These are phyloP conservation scores for Pichia paraexigua DNA, from an alignment of 805 yeast genomes.

Conservation along the genomic window DNA sequence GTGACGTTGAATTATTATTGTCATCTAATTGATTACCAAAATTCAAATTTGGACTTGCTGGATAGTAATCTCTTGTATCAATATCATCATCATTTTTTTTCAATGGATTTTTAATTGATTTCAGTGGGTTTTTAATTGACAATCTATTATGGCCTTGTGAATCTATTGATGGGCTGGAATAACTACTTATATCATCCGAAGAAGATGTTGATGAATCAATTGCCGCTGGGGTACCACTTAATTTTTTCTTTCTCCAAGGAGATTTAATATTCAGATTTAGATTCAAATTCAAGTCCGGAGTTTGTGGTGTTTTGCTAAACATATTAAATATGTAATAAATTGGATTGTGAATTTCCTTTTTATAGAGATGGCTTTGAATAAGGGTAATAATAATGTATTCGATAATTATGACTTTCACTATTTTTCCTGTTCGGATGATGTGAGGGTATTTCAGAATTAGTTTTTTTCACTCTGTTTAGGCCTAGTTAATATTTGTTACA, in stretches of 20 bases:
- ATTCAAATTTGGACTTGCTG: conserved; percentile 16
- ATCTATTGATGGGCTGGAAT: not conserved
- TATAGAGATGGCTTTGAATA: too few species aligned
- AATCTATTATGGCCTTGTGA: not conserved
- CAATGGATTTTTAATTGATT: conserved; percentile 9
- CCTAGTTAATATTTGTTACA: not conserved
- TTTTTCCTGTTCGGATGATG: not conserved
- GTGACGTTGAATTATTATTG: not conserved
- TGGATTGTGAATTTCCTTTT: too few species aligned
- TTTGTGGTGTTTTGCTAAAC: conserved; percentile 4
- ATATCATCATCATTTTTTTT: conserved; percentile 7
- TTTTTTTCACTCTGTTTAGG: too few species aligned
- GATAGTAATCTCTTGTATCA: conserved; percentile 13
- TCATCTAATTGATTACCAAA: conserved; percentile 6
- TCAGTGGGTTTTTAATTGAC: conserved; percentile 7
- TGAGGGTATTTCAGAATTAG: not conserved
- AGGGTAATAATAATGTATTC: too few species aligned
- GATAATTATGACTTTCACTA: too few species aligned
- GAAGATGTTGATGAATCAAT: not conserved
- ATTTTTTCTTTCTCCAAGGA: conserved; percentile 5
- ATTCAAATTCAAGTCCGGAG: conserved; percentile 7
- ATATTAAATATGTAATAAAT: too few species aligned
- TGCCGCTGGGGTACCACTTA: not conserved
- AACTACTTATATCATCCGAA: not conserved
- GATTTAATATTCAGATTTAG: conserved; percentile 4